Conservation (phyloP, 2,329 filamentous ascomycete species). For the Gyromitra esculenta region DNA sequence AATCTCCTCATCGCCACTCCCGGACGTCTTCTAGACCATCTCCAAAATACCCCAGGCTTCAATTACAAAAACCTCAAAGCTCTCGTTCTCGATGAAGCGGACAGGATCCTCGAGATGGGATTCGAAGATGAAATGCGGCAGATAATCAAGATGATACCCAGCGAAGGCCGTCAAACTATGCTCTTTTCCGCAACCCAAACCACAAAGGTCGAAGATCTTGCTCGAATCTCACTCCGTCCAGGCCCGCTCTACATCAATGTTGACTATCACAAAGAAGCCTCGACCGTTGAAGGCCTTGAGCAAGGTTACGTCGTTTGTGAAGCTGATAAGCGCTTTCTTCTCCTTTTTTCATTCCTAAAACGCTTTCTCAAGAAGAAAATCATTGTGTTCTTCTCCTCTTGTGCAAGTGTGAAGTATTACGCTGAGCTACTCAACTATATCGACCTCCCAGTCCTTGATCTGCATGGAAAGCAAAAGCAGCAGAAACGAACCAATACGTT, state of each 20-base stretch:
- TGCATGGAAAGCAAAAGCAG: slow-evolving; percentile 97
- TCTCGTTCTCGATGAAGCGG: slow-evolving; percentile 94
- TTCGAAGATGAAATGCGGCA: slow-evolving; percentile 99
- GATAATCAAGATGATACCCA: slow-evolving; percentile 92
- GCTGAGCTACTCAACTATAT: slow-evolving; percentile 97
- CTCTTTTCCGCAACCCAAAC: slow-evolving; percentile 99
- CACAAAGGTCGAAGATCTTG: slow-evolving; percentile 96
- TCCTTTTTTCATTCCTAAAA: slow-evolving; percentile 94
- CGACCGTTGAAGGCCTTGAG: slow-evolving; percentile 91
- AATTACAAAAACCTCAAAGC: slow-evolving; percentile 92
- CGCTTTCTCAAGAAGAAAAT: slow-evolving; percentile 94
- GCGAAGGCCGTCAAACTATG: slow-evolving; percentile 89
- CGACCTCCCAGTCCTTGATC: slow-evolving; percentile 84
- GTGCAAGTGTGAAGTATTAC: slow-evolving; percentile 95
- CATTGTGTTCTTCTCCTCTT: slow-evolving; percentile 94
- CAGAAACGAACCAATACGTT: slow-evolving; percentile 99
- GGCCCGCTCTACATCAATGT: slow-evolving; percentile 98
- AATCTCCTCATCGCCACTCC: slow-evolving; percentile 95
- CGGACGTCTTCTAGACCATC: slow-evolving; percentile 88
- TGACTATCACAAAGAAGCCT: slow-evolving; percentile 86
- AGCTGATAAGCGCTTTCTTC: slow-evolving; percentile 88
- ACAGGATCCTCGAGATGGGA: slow-evolving; percentile 94
- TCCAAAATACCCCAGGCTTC: slow-evolving; percentile 90
- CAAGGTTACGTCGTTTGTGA: slow-evolving; percentile 96
- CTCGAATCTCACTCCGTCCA: slow-evolving; percentile 87